phyloP scores from a whole-genome alignment of 78 protist genomes.

The Mastigamoeba balamuthi region DNA sequence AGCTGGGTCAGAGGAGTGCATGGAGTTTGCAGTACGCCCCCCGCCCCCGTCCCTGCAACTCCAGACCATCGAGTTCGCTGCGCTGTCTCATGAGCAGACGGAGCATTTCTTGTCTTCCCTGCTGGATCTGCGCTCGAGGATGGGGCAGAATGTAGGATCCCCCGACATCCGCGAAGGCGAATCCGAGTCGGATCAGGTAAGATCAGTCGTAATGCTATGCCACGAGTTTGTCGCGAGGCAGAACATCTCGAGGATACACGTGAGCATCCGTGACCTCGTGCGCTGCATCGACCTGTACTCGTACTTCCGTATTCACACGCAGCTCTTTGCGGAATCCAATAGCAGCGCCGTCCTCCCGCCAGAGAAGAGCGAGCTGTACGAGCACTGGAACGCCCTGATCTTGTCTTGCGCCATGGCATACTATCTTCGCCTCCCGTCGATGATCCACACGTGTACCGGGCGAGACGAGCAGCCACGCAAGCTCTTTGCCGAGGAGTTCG shows the following conservation, averaged over 20 bases:
- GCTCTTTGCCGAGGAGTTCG: too few species aligned
- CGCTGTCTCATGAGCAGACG: too few species aligned
- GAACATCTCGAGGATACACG: constrained; percentile 7
- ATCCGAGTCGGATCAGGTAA: too few species aligned
- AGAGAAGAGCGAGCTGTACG: neutral
- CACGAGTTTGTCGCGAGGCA: neutral
- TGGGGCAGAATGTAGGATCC: too few species aligned
- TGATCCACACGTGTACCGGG: too few species aligned
- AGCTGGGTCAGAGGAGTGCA: too few species aligned
- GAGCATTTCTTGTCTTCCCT: too few species aligned
- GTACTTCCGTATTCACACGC: constrained; percentile 9
- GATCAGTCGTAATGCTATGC: too few species aligned
- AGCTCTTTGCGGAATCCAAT: neutral
- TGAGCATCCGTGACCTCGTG: constrained; percentile 30
- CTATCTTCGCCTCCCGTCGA: too few species aligned
- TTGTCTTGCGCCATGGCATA: neutral
- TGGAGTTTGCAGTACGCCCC: constrained; percentile 14
- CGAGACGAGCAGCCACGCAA: too few species aligned
- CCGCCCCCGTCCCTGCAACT: constrained; percentile 23
- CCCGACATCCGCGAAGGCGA: too few species aligned
- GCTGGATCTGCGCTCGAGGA: too few species aligned
- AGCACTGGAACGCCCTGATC: constrained; percentile 4
- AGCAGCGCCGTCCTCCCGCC: neutral
- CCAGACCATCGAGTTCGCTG: neutral
- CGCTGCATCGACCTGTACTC: constrained; percentile 19